Percentiles rank a stretch among this genome's conserved stretches.
Conservation (phyloP, 108 stramenopile species). For the Mediolabrus comicus region DNA sequence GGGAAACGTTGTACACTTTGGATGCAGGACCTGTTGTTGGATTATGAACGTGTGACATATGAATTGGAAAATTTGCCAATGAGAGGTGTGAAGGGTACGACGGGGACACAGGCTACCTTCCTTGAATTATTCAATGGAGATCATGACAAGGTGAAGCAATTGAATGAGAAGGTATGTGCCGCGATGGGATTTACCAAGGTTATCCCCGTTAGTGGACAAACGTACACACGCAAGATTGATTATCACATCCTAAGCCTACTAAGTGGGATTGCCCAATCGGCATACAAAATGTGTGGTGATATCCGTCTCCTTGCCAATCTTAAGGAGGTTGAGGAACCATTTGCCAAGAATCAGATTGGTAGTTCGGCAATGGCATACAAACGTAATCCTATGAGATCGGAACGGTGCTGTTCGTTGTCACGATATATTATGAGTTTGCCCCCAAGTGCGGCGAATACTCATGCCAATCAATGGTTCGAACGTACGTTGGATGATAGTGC, state of each 20-base stretch:
- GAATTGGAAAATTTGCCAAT: conserved; percentile 93
- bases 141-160: conserved; percentile 90
- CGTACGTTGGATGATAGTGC: conserved; percentile 98
- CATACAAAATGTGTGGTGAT: conserved; percentile 99
- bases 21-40: conserved; percentile 96
- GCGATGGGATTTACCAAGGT: conserved; percentile 91
- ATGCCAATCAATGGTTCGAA: conserved; percentile 98
- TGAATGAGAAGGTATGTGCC: conserved; percentile 90
- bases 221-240: conserved; percentile 99
- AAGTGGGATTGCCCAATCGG: conserved; percentile 93
- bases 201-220: conserved; percentile 95
- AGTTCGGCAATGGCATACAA: conserved; percentile 97
- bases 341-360: conserved; percentile 95
- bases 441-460: conserved; percentile 90
- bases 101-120: conserved; percentile 98
- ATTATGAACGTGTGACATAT: conserved; percentile 82
- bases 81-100: conserved; percentile 99
- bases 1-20: conserved; percentile 95
- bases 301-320: conserved; percentile 96
- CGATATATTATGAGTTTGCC: conserved; percentile 95
- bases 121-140: conserved; percentile 98
- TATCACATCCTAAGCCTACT: conserved; percentile 86
- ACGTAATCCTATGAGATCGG: conserved; percentile 95
- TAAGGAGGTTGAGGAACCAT: conserved; percentile 96
- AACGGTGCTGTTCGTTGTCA: conserved; percentile 92